phyloP scores from a whole-genome alignment of 192 early-diverging fungal species.

The Umbelopsis sp. region DNA sequence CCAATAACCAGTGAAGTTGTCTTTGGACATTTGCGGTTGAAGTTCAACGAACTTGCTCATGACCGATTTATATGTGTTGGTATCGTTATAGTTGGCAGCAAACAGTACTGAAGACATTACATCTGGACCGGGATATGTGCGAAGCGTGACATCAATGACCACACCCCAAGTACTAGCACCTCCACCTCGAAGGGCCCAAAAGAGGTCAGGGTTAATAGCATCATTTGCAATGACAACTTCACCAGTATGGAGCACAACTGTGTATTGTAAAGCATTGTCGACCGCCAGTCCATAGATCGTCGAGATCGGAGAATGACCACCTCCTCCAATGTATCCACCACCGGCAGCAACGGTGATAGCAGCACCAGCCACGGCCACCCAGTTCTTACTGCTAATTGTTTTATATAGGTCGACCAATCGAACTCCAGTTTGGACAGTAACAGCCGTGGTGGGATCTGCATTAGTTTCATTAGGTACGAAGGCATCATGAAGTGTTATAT shows the following conservation, averaged over 20 bases:
- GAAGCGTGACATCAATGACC: constrained; percentile 42
- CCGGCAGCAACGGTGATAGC: constrained; percentile 6
- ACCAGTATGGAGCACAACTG: constrained; percentile 48
- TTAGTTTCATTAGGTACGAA: constrained; percentile 30
- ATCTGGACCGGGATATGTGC: background rate
- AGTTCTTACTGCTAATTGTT: background rate
- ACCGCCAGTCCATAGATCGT: constrained; percentile 44
- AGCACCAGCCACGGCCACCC: constrained; percentile 14
- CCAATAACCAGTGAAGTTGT: background rate
- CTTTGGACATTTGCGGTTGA: constrained; percentile 1
- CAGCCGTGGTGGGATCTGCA: background rate
- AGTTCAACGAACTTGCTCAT: background rate
- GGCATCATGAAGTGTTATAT: constrained; percentile 26
- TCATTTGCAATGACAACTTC: constrained; percentile 37
- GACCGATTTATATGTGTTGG: background rate
- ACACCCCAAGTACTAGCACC: constrained; percentile 37
- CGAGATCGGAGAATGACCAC: constrained; percentile 46
- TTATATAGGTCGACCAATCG: constrained; percentile 24
- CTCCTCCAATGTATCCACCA: constrained; percentile 40
- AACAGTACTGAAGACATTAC: background rate
- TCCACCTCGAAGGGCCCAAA: constrained; percentile 62
- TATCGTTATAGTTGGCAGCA: background rate
- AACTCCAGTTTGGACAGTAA: constrained; percentile 38
- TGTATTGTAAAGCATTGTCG: constrained; percentile 54
- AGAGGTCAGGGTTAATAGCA: constrained; percentile 48